phyloP scores from a whole-genome alignment of 306 rosid species.

The Trifolium subterraneum region DNA sequence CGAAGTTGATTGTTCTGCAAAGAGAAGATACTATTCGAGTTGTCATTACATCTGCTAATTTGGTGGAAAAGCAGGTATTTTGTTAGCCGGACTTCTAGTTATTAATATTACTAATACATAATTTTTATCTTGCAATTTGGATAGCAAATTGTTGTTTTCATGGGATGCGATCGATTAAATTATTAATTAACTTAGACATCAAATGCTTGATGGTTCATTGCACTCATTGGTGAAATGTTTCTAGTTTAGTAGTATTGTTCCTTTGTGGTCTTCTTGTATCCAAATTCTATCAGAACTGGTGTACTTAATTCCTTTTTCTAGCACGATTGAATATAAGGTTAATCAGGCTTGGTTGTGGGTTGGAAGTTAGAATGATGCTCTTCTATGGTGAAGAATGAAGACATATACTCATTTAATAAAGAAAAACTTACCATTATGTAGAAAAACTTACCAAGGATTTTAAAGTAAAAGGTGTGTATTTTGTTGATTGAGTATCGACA shows the following conservation, averaged over 20 bases:
- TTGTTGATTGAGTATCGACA: no score
- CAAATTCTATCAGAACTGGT: constrained; percentile 26
- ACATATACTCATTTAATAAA: background rate
- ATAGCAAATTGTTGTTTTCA: constrained; percentile 20
- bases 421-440: no score
- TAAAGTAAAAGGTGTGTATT: no score
- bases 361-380: constrained; percentile 8
- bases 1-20: constrained; percentile 73
- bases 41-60: constrained; percentile 83
- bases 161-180: background rate
- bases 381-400: constrained; percentile 20
- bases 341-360: constrained; percentile 23
- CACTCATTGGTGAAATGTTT: constrained; percentile 12
- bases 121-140: constrained; percentile 23
- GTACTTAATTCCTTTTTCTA: constrained; percentile 6
- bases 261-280: constrained; percentile 23
- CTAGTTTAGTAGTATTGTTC: constrained; percentile 34
- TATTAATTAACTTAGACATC: constrained; percentile 5
- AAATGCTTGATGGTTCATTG: constrained; percentile 19
- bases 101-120: constrained; percentile 3
- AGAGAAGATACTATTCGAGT: constrained; percentile 70
- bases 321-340: background rate
- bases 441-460: no score
- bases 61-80: constrained; percentile 80
- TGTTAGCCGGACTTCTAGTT: constrained; percentile 35